A percentile compares a stretch with the other conserved stretches of the same genome.
phyloP scores from a whole-genome alignment of 805 yeast genomes.

The Candida montana region DNA sequence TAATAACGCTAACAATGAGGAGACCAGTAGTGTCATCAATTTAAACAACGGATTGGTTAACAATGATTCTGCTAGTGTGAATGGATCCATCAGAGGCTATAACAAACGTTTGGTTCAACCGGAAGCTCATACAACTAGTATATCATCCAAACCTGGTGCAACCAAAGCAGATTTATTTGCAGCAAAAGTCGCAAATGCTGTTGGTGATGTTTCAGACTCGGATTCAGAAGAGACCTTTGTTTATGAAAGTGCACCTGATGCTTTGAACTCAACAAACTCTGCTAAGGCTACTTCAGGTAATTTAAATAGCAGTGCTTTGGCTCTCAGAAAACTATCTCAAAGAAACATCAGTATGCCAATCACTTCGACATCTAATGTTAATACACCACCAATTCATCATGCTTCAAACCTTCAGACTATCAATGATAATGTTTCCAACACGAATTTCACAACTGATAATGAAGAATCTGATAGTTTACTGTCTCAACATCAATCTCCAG shows the following conservation, averaged over 20 bases:
- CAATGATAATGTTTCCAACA: constrained; percentile 5
- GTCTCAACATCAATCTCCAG: constrained; percentile 4
- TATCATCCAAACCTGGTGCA: constrained; percentile 29
- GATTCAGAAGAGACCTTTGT: constrained; percentile 95
- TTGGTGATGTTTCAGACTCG: constrained; percentile 79
- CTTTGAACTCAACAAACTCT: constrained; percentile 13
- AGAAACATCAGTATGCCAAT: constrained; percentile 25
- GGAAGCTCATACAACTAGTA: constrained; percentile 12
- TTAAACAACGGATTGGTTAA: constrained; percentile 1
- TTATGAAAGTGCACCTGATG: constrained; percentile 51
- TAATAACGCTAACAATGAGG: constrained; percentile 5
- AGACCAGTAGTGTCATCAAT: constrained; percentile 8
- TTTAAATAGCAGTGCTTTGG: constrained; percentile 11
- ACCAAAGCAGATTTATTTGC: constrained; percentile 92
- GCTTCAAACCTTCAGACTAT: constrained; percentile 2
- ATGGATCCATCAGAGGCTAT: constrained; percentile 22
- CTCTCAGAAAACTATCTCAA: constrained; percentile 20
- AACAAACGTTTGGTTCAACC: constrained; percentile 16
- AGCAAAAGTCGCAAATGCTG: constrained; percentile 90
- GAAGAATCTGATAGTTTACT: constrained; percentile 7
- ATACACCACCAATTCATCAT: neutral
- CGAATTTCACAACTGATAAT: constrained; percentile 3
- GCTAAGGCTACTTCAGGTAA: constrained; percentile 11
- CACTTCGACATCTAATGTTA: constrained; percentile 6
- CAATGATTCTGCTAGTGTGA: constrained; percentile 20